Conservation (phyloP, 23 red algal genomes). For the Gracilaria caudata region DNA sequence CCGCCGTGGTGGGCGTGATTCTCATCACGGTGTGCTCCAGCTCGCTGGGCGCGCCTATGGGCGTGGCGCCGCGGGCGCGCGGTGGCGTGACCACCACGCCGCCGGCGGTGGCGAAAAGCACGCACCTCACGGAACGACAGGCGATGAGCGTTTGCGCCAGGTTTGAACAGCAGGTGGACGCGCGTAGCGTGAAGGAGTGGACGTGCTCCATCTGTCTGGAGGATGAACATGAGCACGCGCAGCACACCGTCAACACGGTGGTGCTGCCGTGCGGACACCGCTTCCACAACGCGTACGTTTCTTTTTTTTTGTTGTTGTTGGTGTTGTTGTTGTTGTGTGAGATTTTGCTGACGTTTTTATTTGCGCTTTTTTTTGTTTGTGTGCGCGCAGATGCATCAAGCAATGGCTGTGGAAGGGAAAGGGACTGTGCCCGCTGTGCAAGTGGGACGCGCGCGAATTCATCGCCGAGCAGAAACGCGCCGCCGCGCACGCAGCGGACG, state of each 20-base stretch:
- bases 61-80: background rate
- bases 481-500: background rate
- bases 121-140: conserved; percentile 6
- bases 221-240: background rate
- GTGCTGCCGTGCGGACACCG: conserved; percentile 43
- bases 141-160: background rate
- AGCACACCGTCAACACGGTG: background rate
- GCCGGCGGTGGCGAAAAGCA: conserved; percentile 9
- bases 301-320: background rate
- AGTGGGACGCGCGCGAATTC: conserved; percentile 51
- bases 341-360: background rate
- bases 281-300: conserved; percentile 40
- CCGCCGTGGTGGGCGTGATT: conserved; percentile 39
- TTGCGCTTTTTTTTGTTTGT: background rate
- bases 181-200: conserved; percentile 29
- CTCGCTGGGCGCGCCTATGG: background rate
- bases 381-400: conserved; percentile 59
- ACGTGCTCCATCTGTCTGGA: conserved; percentile 64
- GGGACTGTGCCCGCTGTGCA: conserved; percentile 48
- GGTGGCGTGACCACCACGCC: background rate
- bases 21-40: conserved; percentile 21
- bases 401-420: conserved; percentile 50
- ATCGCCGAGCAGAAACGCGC: conserved; percentile 29
- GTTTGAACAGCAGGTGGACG: background rate
- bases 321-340: background rate